A percentile compares a stretch with the other conserved stretches of the same genome.
Evolutionary conservation across 2,329 filamentous ascomycete species (phyloP).

Genomic region (Helicocarpus griseus): DNA sequence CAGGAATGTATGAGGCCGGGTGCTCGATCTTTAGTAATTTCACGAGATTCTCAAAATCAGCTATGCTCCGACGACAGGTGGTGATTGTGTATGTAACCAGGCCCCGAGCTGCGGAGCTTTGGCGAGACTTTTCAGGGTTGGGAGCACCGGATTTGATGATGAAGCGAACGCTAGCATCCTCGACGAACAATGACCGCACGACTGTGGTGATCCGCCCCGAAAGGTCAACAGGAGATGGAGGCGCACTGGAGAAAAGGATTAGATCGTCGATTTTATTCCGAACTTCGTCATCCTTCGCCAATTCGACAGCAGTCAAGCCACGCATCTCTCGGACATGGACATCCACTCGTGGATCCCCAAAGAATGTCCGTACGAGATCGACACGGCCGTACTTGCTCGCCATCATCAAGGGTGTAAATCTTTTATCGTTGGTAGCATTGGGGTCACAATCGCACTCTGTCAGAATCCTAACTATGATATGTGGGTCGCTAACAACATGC

Average conservation of each 20-base stretch:
- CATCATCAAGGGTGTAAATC: constrained; percentile 93
- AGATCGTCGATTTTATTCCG: constrained; percentile 94
- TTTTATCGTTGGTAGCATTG: constrained; percentile 90
- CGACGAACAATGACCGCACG: constrained; percentile 91
- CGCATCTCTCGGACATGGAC: constrained; percentile 72
- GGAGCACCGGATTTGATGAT: constrained; percentile 91
- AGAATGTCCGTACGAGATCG: constrained; percentile 82
- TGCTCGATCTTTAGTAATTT: constrained; percentile 78
- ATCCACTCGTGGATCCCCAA: constrained; percentile 80
- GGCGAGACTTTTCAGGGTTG: constrained; percentile 28
- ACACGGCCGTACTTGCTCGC: constrained; percentile 96
- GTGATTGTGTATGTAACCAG: constrained; percentile 80
- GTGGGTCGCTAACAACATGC: constrained; percentile 86
- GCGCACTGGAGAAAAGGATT: constrained; percentile 64
- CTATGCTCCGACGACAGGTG: constrained; percentile 76
- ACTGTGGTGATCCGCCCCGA: constrained; percentile 85
- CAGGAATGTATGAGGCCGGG: constrained; percentile 89
- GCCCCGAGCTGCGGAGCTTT: constrained; percentile 42
- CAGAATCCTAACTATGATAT: constrained; percentile 65
- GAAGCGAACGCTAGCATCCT: constrained; percentile 85
- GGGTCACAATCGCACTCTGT: constrained; percentile 86
- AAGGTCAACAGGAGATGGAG: constrained; percentile 42
- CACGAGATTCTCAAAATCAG: constrained; percentile 85
- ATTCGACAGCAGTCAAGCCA: constrained; percentile 85
- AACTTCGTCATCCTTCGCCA: constrained; percentile 96